phyloP scores from a whole-genome alignment of 768 basidiomycete genomes.

The Lactarius evosmus region DNA sequence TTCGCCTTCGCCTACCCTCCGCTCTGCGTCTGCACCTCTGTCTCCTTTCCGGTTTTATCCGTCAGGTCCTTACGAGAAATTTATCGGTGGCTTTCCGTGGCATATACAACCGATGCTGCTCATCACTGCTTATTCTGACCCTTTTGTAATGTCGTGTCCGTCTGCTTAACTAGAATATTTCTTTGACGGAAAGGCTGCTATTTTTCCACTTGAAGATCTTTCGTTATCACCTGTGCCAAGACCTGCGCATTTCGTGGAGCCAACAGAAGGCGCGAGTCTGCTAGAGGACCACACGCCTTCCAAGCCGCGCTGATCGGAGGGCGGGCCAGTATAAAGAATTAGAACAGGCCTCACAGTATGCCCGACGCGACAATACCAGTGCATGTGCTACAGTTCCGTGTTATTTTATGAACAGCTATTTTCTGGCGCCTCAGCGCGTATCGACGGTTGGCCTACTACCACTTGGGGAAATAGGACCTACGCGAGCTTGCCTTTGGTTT shows the following conservation, averaged over 20 bases:
- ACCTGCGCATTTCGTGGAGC: slow-evolving; percentile 72
- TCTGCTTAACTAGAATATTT: slow-evolving; percentile 68
- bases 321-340: slow-evolving; percentile 95
- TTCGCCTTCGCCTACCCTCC: slow-evolving; percentile 21
- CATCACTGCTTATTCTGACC: slow-evolving; percentile 37
- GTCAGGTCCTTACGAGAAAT: slow-evolving; percentile 72
- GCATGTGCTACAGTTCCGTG: too few species aligned
- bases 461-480: background rate
- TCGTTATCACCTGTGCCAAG: slow-evolving; percentile 3
- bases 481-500: background rate
- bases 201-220: slow-evolving; percentile 15
- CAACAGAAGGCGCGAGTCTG: slow-evolving; percentile 98
- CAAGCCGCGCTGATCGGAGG: slow-evolving; percentile 94
- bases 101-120: slow-evolving; percentile 98
- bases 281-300: slow-evolving; percentile 91
- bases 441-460: too few species aligned
- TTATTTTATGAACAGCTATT: background rate
- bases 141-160: slow-evolving; percentile 32
- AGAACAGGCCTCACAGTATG: too few species aligned
- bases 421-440: background rate
- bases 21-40: slow-evolving; percentile 26
- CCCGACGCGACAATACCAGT: too few species aligned
- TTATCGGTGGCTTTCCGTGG: slow-evolving; percentile 99
- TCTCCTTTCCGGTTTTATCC: slow-evolving; percentile 21
- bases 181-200: slow-evolving; percentile 93